Percentiles rank a stretch among this genome's conserved stretches.
phyloP scores from a whole-genome alignment of 345 rosid genomes.

The Turnera subulata region DNA sequence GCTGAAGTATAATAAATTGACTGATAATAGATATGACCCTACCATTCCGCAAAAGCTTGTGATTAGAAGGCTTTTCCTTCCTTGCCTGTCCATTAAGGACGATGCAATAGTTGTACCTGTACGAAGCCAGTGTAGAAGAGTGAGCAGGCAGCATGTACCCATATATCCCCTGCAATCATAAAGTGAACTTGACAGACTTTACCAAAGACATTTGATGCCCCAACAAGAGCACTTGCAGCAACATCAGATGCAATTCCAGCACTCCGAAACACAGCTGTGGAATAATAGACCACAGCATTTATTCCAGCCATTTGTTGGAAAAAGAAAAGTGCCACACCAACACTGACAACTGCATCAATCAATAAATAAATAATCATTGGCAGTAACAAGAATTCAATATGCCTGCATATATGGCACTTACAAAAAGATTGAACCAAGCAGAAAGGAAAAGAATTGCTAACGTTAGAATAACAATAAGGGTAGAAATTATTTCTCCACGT shows the following conservation, averaged over 20 bases:
- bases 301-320: conserved; percentile 99
- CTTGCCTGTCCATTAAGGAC: conserved; percentile 94
- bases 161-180: not conserved
- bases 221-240: conserved; percentile 99
- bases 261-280: conserved; percentile 90
- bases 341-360: conserved; percentile 78
- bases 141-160: not conserved
- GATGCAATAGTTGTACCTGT: conserved; percentile 95
- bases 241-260: conserved; percentile 93
- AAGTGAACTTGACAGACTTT: not conserved
- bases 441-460: not conserved
- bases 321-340: conserved; percentile 95
- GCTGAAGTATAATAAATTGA: too few relatives aligned
- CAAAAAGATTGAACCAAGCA: not conserved
- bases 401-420: too few relatives aligned
- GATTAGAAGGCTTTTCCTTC: conserved; percentile 87
- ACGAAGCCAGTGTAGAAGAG: conserved; percentile 12
- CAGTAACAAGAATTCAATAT: too few relatives aligned
- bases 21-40: conserved; percentile 6
- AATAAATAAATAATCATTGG: not conserved
- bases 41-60: conserved; percentile 89
- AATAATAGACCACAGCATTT: conserved; percentile 97
- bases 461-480: too few relatives aligned
- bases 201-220: conserved; percentile 97
- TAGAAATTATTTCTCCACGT: too few relatives aligned